Evolutionary conservation across 148 eudicot genomes (phyloP), one percentile per base, ranked within the genome.

Genomic region (Diospyros lotus): DNA sequence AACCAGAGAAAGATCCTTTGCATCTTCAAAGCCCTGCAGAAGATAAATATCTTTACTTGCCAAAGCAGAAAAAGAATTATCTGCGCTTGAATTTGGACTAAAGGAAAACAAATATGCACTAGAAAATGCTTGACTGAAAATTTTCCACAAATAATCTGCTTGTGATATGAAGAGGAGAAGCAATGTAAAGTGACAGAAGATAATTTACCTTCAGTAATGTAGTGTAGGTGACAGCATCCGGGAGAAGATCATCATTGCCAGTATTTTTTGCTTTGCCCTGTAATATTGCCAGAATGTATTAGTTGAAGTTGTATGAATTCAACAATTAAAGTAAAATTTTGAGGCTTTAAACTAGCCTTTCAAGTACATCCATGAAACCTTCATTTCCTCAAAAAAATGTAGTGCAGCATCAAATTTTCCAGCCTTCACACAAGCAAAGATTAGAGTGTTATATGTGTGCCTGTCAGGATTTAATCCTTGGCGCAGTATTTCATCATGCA

Each of bases 401-500:
- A 84, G 59, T 58, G 93, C 93, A 73, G 54, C 62, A 72, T 84
- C 88, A 74, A 86, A 41, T 51, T 81, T 86, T 39, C 76, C 82
- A 69, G 71, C 72, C 87, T 82, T 87, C 64, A 89, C 86, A 51
- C 85, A 86, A 58, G 88, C 93, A 71, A 85, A 81, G 73, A 89
- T 87, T 68, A 89, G 82, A 11, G 84, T 86, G 80, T 89, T 89
- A 83, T 89, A 89, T 52, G 86, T 87, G 54, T 84, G 86, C 81
- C 71, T 89, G 73, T 89, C 93, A 60, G 89, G 93, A 70, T 83
- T 78, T 76, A 89, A 51, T 45, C 89, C 91, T 67, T 82, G 86
- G 46, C 75, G 80, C 75, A 84, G 74, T 76, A 89, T 87, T 45
- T 85, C 88, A 86, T 85, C 81, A 64, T 82, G 82, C 65, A 87